These are phyloP conservation scores for Sphagnum tenellum DNA, from an alignment of 225 moss, liverwort and hornwort genomes.

Conservation along the genomic window DNA sequence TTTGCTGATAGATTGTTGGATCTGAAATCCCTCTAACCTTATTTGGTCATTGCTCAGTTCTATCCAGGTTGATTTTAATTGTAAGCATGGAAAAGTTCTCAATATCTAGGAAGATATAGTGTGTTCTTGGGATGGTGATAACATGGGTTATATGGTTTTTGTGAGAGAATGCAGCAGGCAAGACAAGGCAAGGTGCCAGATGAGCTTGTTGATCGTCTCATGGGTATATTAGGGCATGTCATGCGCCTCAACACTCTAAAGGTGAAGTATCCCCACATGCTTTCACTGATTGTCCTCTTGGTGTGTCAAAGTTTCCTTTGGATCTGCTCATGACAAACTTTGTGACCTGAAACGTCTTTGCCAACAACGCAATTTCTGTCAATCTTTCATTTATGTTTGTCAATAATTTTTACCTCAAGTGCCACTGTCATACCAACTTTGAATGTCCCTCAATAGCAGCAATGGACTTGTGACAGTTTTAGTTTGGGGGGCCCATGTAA, in stretches of 20 bases:
- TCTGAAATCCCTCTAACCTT: too few species aligned
- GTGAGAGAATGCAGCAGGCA: conserved; percentile 59
- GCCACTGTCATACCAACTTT: too few species aligned
- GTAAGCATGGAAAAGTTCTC: not conserved
- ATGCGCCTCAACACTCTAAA: conserved; percentile 94
- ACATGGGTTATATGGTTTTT: not conserved
- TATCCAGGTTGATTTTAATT: not conserved
- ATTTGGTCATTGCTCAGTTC: not conserved
- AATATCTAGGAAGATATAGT: not conserved
- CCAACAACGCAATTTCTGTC: too few species aligned
- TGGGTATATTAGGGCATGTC: conserved; percentile 90
- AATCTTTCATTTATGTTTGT: too few species aligned
- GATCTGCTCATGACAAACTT: too few species aligned
- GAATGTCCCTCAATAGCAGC: too few species aligned
- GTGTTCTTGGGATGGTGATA: too few species aligned
- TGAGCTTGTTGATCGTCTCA: conserved; percentile 84
- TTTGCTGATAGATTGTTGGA: too few species aligned
- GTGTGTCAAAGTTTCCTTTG: not conserved
- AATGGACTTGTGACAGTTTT: too few species aligned
- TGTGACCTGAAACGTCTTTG: too few species aligned
- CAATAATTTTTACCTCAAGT: too few species aligned
- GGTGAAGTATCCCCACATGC: conserved; percentile 20
- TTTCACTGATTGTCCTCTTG: not conserved
- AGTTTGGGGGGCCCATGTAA: too few species aligned
- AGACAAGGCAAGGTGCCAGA: conserved; percentile 95